phyloP scores from a whole-genome alignment of 2,329 filamentous ascomycete genomes.

The Talaromyces sp. region DNA sequence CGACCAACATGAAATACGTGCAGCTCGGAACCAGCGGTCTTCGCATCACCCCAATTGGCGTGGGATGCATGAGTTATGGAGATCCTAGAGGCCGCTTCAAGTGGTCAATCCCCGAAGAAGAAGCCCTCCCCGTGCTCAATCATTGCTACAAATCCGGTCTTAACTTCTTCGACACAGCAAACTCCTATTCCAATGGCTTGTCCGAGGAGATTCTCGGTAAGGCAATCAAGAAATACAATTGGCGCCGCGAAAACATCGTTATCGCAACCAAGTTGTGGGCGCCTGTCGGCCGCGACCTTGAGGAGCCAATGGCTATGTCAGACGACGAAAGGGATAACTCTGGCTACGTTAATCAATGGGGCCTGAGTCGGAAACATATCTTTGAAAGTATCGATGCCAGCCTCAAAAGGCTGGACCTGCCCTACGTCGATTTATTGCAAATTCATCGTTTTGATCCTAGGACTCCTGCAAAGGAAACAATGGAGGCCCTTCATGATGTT shows the following conservation, averaged over 20 bases:
- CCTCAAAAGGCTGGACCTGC: not conserved
- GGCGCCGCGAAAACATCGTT: not conserved
- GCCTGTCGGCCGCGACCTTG: not conserved
- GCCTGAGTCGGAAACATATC: not conserved
- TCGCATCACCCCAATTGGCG: not conserved
- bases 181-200: not conserved
- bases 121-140: not conserved
- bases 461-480: not conserved
- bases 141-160: not conserved
- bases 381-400: not conserved
- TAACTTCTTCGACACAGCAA: not conserved
- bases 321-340: not conserved
- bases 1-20: not conserved
- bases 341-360: not conserved
- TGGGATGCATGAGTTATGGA: not conserved
- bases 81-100: not conserved
- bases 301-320: not conserved
- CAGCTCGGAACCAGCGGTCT: not conserved
- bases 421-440: not conserved
- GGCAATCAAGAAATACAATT: not conserved
- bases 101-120: not conserved
- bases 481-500: not conserved
- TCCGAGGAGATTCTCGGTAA: not conserved
- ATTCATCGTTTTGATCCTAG: not conserved
- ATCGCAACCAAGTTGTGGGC: not conserved